A percentile compares a stretch with the other conserved stretches of the same genome.
phyloP scores from a whole-genome alignment of 2,329 filamentous ascomycete species.

The Xylaria digitata region DNA sequence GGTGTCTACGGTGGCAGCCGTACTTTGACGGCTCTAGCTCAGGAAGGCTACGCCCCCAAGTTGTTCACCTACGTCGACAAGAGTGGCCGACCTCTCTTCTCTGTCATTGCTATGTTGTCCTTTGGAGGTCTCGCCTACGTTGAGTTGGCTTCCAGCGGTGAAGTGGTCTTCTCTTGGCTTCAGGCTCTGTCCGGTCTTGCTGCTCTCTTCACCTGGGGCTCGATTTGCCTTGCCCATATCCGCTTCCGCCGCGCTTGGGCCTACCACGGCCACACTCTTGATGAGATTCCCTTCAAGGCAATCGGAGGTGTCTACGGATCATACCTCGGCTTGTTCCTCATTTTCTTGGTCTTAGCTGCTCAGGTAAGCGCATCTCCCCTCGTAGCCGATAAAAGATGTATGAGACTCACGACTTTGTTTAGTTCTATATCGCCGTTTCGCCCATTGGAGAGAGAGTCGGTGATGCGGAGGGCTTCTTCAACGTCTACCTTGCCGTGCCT shows the following conservation, averaged over 20 bases:
- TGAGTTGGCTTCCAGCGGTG: constrained; percentile 57
- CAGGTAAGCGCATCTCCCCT: constrained; percentile 52
- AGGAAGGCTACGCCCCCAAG: constrained; percentile 68
- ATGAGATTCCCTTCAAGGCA: constrained; percentile 75
- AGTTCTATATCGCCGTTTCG: constrained; percentile 61
- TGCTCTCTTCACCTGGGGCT: constrained; percentile 76
- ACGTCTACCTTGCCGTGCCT: constrained; percentile 64
- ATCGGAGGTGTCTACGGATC: constrained; percentile 72
- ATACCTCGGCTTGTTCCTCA: constrained; percentile 70
- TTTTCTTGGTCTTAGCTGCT: constrained; percentile 66
- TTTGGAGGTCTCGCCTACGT: constrained; percentile 65
- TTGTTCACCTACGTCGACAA: constrained; percentile 69
- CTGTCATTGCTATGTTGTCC: constrained; percentile 59
- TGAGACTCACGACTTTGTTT: constrained; percentile 29
- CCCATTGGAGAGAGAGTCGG: constrained; percentile 48
- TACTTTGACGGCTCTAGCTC: constrained; percentile 68
- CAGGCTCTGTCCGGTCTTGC: constrained; percentile 72
- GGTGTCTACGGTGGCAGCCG: constrained; percentile 70
- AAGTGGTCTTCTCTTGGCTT: constrained; percentile 72
- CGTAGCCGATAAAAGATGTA: neutral
- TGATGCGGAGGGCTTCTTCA: constrained; percentile 62
- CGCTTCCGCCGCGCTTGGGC: constrained; percentile 75
- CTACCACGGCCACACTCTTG: constrained; percentile 68
- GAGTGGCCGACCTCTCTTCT: constrained; percentile 65
- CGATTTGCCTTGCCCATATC: constrained; percentile 75